Base-by-base conservation (phyloP, 495 filamentous ascomycete genomes). In the Jackrogersella multiformis region DNA sequence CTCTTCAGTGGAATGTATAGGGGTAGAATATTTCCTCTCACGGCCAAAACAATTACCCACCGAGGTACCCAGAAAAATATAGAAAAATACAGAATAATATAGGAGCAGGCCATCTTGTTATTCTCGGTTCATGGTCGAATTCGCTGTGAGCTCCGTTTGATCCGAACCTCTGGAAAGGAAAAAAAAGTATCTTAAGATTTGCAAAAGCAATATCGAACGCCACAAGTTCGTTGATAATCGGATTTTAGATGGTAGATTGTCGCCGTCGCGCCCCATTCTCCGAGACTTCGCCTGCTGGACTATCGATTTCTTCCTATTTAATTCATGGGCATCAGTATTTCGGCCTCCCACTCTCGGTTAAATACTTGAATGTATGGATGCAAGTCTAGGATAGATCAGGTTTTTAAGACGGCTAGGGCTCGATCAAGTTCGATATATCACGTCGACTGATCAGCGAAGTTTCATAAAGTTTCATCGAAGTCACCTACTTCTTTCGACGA, bases 241-340 rank as follows among this genome's bases (percentile, higher is more conserved):
- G 56, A 49, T 44, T 64, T 64, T 26, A 64, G n/a, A 44, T 53
- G 42, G 32, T 56, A 56, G 28, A 61, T 64, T 7, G 26, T 30
- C 26, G 26, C 60, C 49, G 26, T 56, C 41, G 35, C 49, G 49
- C 51, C 45, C 34, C 42, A n/a, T 21, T 26, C 26, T 71, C 56
- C 48, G 64, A 71, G 62, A 73, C 71, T 49, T 44, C 52, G 15
- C 52, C 30, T 48, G 4, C 32, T 71, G 24, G 53, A 71, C 68
- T 71, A 68, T 73, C 64, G 71, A 67, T 62, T 52, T 48, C 30
- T 18, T 63, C 59, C 41, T 56, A 35, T 68, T 57, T 56, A 39
- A 52, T 65, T 54, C 45, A 39, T 49, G 24, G 58, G 42, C 34
- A 69, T 71, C 49, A 55, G 42, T 55, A 60, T 68, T 69, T 64